These are phyloP conservation scores for Aspergillus floridensis DNA, from an alignment of 2,329 filamentous ascomycete genomes.

Conservation along the genomic window DNA sequence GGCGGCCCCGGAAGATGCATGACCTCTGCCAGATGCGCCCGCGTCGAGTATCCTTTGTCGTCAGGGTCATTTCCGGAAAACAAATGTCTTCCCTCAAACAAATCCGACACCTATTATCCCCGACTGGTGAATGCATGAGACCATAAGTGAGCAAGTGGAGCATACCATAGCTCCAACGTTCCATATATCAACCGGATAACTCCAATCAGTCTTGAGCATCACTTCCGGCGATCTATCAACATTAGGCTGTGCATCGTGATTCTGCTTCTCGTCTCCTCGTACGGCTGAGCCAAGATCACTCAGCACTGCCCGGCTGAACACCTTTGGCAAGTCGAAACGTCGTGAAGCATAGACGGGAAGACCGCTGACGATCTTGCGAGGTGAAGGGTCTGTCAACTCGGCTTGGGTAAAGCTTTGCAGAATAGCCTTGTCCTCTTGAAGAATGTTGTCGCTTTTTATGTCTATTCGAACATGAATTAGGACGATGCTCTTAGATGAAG, in stretches of 20 bases:
- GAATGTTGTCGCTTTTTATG: conserved; percentile 46
- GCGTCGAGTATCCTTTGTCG: conserved; percentile 35
- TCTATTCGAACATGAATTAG: conserved; percentile 20
- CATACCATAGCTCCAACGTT: conserved; percentile 51
- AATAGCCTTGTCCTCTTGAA: conserved; percentile 39
- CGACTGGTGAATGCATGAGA: background rate
- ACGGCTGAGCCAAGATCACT: conserved; percentile 41
- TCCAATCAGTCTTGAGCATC: conserved; percentile 47
- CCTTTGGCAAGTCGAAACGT: conserved; percentile 31
- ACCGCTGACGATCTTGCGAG: conserved; percentile 35
- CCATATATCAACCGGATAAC: conserved; percentile 52
- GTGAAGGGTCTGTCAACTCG: conserved; percentile 38
- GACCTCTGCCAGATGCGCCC: conserved; percentile 48
- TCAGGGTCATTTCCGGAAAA: conserved; percentile 44
- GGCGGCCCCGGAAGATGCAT: conserved; percentile 45
- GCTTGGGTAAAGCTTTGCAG: conserved; percentile 34
- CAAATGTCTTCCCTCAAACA: conserved; percentile 47
- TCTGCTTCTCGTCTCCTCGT: conserved; percentile 35
- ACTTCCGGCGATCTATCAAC: conserved; percentile 42
- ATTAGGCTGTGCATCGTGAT: conserved; percentile 46
- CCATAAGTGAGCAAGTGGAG: conserved; percentile 5
- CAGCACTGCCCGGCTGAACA: conserved; percentile 34
- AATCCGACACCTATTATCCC: conserved; percentile 45
- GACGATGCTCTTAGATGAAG: background rate
- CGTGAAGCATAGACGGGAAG: conserved; percentile 38